Evolutionary conservation across 2,329 filamentous ascomycete species (phyloP).

Genomic region (Blastomyces emzantsi): DNA sequence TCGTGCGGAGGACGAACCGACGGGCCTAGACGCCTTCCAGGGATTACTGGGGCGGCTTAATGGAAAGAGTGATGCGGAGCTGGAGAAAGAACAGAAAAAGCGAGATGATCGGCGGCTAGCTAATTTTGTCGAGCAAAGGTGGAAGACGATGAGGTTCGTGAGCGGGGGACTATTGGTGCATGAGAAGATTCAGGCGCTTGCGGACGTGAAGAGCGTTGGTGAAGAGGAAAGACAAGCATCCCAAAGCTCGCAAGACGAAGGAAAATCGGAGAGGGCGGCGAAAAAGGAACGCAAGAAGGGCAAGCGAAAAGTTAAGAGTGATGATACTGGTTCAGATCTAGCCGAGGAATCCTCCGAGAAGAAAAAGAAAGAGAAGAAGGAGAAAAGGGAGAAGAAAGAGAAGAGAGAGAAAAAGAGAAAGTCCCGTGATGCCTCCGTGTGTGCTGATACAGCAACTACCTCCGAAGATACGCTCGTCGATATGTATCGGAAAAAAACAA

Average conservation of each 20-base stretch:
- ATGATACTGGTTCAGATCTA: conserved; percentile 25
- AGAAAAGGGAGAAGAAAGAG: conserved; percentile 22
- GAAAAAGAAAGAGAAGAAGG: conserved; percentile 27
- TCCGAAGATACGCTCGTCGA: conserved; percentile 23
- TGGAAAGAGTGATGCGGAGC: conserved; percentile 66
- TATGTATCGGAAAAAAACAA: conserved; percentile 24
- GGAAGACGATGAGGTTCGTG: conserved; percentile 77
- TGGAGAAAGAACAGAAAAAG: conserved; percentile 60
- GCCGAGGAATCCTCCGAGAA: conserved; percentile 24
- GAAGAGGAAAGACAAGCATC: conserved; percentile 43
- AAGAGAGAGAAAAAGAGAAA: conserved; percentile 23
- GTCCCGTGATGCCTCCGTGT: not conserved
- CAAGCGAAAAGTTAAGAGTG: conserved; percentile 23
- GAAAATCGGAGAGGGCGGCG: conserved; percentile 21
- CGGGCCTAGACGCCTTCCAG: conserved; percentile 78
- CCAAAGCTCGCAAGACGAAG: conserved; percentile 29
- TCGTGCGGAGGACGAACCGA: conserved; percentile 61
- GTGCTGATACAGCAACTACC: not conserved
- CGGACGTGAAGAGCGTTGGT: conserved; percentile 22
- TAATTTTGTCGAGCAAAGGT: conserved; percentile 64
- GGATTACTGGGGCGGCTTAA: conserved; percentile 82
- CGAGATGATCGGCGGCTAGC: conserved; percentile 62
- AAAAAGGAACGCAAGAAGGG: conserved; percentile 23
- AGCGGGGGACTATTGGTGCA: conserved; percentile 65
- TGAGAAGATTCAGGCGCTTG: conserved; percentile 41